A percentile compares a stretch with the other conserved stretches of the same genome.
These are phyloP conservation scores for Cercospora zeae-maydis DNA, from an alignment of 2,329 filamentous ascomycete species.

Conservation along the genomic window DNA sequence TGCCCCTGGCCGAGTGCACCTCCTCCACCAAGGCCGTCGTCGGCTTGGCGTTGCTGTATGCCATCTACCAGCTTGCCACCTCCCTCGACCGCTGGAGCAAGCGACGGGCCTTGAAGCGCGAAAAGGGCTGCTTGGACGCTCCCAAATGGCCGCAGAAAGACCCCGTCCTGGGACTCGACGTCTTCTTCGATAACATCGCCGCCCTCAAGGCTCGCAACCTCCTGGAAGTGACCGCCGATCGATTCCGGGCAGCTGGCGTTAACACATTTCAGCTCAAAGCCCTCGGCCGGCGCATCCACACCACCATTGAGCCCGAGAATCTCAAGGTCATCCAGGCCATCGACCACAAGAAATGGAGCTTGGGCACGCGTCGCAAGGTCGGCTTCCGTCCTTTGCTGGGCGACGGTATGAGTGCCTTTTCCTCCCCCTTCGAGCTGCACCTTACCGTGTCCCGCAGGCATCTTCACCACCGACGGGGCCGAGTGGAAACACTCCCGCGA, in stretches of 20 bases:
- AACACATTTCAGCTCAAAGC: conserved; percentile 41
- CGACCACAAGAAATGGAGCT: conserved; percentile 47
- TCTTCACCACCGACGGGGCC: conserved; percentile 47
- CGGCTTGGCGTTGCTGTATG: conserved; percentile 33
- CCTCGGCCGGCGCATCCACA: conserved; percentile 35
- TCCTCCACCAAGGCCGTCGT: conserved; percentile 27
- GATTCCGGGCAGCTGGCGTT: conserved; percentile 35
- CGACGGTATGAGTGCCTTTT: conserved; percentile 34
- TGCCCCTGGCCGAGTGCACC: conserved; percentile 17
- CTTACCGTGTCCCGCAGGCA: conserved; percentile 17
- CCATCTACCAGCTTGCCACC: conserved; percentile 38
- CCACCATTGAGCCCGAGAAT: conserved; percentile 48
- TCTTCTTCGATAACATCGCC: conserved; percentile 42
- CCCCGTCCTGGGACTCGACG: conserved; percentile 53
- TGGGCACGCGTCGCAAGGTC: conserved; percentile 36
- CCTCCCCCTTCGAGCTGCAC: not conserved
- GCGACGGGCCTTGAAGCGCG: conserved; percentile 39
- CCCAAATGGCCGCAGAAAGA: conserved; percentile 51
- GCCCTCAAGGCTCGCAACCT: conserved; percentile 40
- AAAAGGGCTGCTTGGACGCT: conserved; percentile 50
- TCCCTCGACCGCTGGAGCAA: conserved; percentile 36
- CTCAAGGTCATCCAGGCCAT: conserved; percentile 46
- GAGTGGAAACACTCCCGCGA: conserved; percentile 40
- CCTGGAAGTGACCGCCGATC: conserved; percentile 35
- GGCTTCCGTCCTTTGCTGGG: conserved; percentile 44